Evolutionary conservation across 495 filamentous ascomycete species (phyloP).

Genomic region (Penicillium paradoxum): DNA sequence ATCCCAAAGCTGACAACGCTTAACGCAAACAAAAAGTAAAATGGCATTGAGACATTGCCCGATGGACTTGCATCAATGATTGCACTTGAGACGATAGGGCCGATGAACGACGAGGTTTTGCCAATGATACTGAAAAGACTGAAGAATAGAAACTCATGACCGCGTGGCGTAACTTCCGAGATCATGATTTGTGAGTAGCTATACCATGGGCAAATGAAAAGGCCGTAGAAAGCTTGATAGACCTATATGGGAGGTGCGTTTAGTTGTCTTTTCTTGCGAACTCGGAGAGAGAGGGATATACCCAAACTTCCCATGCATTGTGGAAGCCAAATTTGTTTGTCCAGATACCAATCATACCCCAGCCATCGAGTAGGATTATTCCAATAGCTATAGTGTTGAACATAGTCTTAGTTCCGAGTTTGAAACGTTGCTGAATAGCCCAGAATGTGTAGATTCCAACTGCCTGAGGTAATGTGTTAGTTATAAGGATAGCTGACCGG

Average conservation of each 20-base stretch:
- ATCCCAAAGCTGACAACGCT: conserved; percentile 50
- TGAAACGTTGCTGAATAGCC: conserved; percentile 49
- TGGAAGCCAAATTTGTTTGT: conserved; percentile 58
- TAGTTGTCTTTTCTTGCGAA: not conserved
- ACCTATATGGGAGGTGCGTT: conserved; percentile 24
- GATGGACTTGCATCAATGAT: conserved; percentile 58
- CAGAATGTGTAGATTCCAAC: conserved; percentile 59
- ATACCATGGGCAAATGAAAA: conserved; percentile 66
- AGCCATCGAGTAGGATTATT: conserved; percentile 56
- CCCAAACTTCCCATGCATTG: conserved; percentile 58
- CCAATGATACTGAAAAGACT: conserved; percentile 61
- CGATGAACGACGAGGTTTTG: conserved; percentile 61
- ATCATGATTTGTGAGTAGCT: conserved; percentile 66
- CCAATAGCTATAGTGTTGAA: conserved; percentile 53
- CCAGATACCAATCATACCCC: conserved; percentile 67
- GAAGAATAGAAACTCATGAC: conserved; percentile 65
- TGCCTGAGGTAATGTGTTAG: conserved; percentile 25
- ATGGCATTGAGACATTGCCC: conserved; percentile 52
- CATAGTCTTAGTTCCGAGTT: conserved; percentile 56
- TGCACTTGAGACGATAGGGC: conserved; percentile 57
- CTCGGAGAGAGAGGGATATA: conserved; percentile 13
- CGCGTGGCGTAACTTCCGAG: conserved; percentile 58
- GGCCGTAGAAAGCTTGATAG: conserved; percentile 60
- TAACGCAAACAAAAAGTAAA: conserved; percentile 59
- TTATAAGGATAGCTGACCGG: not conserved